Evolutionary conservation across 2,329 filamentous ascomycete species (phyloP).

Genomic region (Calonectria pteridis): DNA sequence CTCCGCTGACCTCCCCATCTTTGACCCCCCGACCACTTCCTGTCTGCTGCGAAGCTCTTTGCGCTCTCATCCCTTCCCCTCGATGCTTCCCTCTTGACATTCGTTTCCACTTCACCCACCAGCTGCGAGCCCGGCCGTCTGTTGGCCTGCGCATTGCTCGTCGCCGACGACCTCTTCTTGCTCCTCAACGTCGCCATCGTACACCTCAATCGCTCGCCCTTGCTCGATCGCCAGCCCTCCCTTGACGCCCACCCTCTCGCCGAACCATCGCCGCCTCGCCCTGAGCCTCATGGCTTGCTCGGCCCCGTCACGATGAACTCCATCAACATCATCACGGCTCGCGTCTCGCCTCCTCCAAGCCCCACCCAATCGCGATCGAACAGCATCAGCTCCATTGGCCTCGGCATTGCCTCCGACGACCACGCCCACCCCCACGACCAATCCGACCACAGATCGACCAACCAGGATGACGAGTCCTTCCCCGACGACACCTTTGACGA

Average conservation of each 20-base stretch:
- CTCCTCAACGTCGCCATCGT: constrained; percentile 18
- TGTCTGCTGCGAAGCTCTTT: constrained; percentile 30
- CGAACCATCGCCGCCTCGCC: constrained; percentile 10
- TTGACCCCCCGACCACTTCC: neutral
- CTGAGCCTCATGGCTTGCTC: constrained; percentile 66
- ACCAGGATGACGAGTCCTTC: constrained; percentile 49
- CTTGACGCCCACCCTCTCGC: constrained; percentile 15
- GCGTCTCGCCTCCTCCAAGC: constrained; percentile 75
- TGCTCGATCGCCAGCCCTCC: constrained; percentile 17
- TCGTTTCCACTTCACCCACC: constrained; percentile 35
- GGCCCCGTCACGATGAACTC: constrained; percentile 86
- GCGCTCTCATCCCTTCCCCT: constrained; percentile 22
- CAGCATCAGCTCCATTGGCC: constrained; percentile 67
- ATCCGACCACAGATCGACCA: constrained; percentile 49
- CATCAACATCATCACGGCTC: constrained; percentile 90
- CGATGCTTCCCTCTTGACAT: constrained; percentile 43
- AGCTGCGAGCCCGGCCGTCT: constrained; percentile 15
- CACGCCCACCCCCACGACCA: constrained; percentile 42
- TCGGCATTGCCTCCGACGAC: constrained; percentile 59
- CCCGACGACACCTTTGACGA: constrained; percentile 53
- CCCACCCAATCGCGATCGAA: constrained; percentile 70
- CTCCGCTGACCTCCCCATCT: neutral
- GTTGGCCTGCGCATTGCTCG: constrained; percentile 32
- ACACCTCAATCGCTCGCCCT: constrained; percentile 18
- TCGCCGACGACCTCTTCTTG: constrained; percentile 27